These are phyloP conservation scores for Backusella parvicylindrica DNA, from an alignment of 192 early-diverging fungal genomes.

Conservation along the genomic window DNA sequence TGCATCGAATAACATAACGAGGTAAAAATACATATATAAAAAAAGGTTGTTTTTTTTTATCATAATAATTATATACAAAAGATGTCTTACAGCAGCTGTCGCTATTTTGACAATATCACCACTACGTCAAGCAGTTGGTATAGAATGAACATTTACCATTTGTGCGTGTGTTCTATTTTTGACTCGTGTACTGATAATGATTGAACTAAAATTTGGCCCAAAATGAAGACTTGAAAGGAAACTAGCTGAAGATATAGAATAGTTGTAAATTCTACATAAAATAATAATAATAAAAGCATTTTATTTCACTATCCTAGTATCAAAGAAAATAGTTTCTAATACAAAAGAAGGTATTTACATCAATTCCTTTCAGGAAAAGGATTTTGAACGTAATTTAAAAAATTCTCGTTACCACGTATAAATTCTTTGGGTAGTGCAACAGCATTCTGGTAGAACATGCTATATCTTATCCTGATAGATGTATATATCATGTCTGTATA, in stretches of 20 bases:
- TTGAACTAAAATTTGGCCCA: not conserved
- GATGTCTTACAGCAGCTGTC: not conserved
- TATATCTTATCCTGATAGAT: too few relatives aligned
- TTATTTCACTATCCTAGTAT: too few relatives aligned
- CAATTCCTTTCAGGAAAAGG: too few relatives aligned
- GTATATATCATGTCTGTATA: too few relatives aligned
- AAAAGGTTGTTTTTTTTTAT: too few relatives aligned
- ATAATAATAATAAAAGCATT: too few relatives aligned
- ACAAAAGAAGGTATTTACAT: too few relatives aligned
- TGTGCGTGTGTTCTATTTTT: not conserved
- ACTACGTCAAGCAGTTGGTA: not conserved
- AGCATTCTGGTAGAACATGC: too few relatives aligned
- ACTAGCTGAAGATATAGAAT: not conserved
- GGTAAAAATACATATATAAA: not conserved
- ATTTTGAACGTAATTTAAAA: too few relatives aligned
- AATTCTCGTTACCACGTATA: too few relatives aligned
- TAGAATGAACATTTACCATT: not conserved
- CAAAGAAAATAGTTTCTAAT: not conserved
- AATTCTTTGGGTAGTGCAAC: too few relatives aligned
- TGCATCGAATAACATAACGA: not conserved
- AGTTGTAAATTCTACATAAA: not conserved
- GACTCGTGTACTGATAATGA: not conserved
- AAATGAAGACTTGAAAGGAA: not conserved
- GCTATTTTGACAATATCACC: not conserved
- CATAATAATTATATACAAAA: not conserved